These are phyloP conservation scores for Aurifilum marmelostoma DNA, from an alignment of 2,329 filamentous ascomycete species.

Conservation along the genomic window DNA sequence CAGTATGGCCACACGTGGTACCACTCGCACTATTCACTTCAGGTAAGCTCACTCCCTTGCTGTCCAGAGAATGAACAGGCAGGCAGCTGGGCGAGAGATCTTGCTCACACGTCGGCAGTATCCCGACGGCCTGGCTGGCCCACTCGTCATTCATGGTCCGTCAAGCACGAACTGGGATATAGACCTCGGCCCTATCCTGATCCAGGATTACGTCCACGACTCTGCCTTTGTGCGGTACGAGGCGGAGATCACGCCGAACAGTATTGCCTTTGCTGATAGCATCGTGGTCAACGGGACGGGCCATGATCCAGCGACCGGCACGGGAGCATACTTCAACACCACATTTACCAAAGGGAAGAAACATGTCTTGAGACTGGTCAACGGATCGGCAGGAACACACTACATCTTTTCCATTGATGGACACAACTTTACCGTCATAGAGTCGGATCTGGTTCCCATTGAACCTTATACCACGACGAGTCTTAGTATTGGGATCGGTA, in stretches of 20 bases:
- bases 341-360: slow-evolving; percentile 42
- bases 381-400: slow-evolving; percentile 47
- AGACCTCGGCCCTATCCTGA: slow-evolving; percentile 50
- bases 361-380: slow-evolving; percentile 48
- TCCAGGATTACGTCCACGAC: slow-evolving; percentile 53
- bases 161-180: slow-evolving; percentile 49
- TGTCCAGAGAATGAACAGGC: slow-evolving; percentile 29
- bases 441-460: slow-evolving; percentile 50
- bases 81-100: background rate
- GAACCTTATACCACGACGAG: slow-evolving; percentile 38
- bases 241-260: slow-evolving; percentile 26
- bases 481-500: slow-evolving; percentile 33
- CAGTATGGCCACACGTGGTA: slow-evolving; percentile 46
- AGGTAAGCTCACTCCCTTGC: slow-evolving; percentile 38
- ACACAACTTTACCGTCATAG: slow-evolving; percentile 50
- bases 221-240: slow-evolving; percentile 31
- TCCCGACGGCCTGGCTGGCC: slow-evolving; percentile 51
- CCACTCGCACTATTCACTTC: slow-evolving; percentile 42
- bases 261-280: slow-evolving; percentile 34
- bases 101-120: slow-evolving; percentile 36
- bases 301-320: slow-evolving; percentile 29
- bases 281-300: slow-evolving; percentile 43
- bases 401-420: slow-evolving; percentile 46
- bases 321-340: slow-evolving; percentile 26
- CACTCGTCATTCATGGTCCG: slow-evolving; percentile 52